phyloP scores from a whole-genome alignment of 1,284 basidiomycete species.

The Trichosporon faecale region DNA sequence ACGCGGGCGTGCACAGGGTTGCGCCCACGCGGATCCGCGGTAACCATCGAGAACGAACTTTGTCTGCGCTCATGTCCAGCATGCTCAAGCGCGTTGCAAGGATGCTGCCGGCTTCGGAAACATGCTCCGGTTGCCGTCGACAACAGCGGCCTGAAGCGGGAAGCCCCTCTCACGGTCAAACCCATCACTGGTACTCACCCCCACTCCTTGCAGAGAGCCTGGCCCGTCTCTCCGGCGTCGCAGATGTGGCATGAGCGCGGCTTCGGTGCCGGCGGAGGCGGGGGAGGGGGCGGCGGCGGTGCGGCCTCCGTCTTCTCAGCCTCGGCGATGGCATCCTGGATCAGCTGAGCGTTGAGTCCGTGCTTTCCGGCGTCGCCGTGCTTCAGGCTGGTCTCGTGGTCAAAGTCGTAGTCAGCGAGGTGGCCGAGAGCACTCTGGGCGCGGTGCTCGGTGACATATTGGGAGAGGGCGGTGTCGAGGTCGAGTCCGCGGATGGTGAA shows the following conservation, averaged over 20 bases:
- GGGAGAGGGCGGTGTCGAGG: background rate
- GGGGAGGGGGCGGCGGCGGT: slow-evolving; percentile 7
- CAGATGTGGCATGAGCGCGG: slow-evolving; percentile 13
- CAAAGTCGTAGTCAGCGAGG: background rate
- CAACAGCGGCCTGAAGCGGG: background rate
- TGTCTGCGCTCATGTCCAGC: background rate
- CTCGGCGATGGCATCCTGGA: background rate
- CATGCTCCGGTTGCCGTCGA: background rate
- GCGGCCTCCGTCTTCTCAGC: background rate
- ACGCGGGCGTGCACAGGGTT: background rate
- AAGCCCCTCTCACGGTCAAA: background rate
- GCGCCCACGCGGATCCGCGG: background rate
- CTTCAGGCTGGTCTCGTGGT: background rate
- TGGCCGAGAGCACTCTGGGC: background rate
- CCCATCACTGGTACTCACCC: slow-evolving; percentile 13
- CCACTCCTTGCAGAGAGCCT: slow-evolving; percentile 7
- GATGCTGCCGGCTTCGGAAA: too few relatives aligned
- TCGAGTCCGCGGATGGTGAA: slow-evolving; percentile 5
- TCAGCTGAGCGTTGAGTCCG: background rate
- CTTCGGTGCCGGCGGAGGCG: background rate
- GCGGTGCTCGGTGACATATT: slow-evolving; percentile 3
- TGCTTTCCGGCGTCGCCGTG: background rate
- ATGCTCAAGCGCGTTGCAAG: too few relatives aligned
- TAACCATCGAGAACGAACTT: background rate
- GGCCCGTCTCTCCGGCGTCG: slow-evolving; percentile 12